A percentile compares a stretch with the other conserved stretches of the same genome.
phyloP scores from a whole-genome alignment of 139 green algal species.

The Chlorella vulgaris region DNA sequence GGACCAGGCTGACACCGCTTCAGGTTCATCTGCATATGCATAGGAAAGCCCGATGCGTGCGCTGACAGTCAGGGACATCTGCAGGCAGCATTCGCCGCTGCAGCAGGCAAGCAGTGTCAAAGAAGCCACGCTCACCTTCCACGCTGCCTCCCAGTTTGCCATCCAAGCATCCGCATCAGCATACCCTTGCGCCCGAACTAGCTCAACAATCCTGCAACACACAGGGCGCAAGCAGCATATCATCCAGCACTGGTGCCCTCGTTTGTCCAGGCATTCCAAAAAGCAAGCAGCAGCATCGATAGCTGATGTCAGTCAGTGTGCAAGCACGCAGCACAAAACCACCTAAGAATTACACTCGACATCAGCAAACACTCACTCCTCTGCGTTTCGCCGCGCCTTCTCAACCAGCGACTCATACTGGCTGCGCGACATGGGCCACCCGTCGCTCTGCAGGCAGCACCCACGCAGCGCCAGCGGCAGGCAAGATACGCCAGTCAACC shows the following conservation, averaged over 20 bases:
- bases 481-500: neutral
- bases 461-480: neutral
- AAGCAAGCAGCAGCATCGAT: neutral
- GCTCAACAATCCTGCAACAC: neutral
- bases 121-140: conserved; percentile 25
- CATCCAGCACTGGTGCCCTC: neutral
- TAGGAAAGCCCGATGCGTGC: too few relatives aligned
- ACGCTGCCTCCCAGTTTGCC: conserved; percentile 14
- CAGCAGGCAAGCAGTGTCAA: too few relatives aligned
- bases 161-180: conserved; percentile 3
- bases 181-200: conserved; percentile 10
- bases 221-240: neutral
- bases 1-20: too few relatives aligned
- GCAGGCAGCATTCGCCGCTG: neutral
- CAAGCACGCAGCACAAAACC: neutral
- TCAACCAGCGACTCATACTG: conserved; percentile 11
- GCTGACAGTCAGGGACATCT: too few relatives aligned
- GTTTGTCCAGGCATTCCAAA: neutral
- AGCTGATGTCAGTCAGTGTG: neutral
- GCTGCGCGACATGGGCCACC: neutral
- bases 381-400: conserved; percentile 11
- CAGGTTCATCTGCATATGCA: too few relatives aligned
- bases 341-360: neutral
- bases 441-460: neutral
- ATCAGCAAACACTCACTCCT: neutral